Conservation (phyloP, 106 monocot genomes). For the Triglochin maritima region DNA sequence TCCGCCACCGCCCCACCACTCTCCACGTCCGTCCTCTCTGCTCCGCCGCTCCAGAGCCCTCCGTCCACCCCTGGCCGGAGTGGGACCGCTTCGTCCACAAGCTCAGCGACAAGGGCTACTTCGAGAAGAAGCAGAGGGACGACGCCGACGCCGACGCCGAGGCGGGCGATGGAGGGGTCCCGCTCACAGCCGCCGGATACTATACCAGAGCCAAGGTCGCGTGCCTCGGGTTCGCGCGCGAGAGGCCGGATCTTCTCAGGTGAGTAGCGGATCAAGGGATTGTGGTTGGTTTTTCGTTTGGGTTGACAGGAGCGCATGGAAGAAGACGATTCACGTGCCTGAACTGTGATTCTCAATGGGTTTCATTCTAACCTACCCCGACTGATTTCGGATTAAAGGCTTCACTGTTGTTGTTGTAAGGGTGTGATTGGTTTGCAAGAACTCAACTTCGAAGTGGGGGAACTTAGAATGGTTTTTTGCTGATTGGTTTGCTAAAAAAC, state of each 20-base stretch:
- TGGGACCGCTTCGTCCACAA: constrained; percentile 20
- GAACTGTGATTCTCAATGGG: too few relatives aligned
- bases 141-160: constrained; percentile 6
- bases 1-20: not conserved
- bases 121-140: constrained; percentile 38
- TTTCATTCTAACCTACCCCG: too few relatives aligned
- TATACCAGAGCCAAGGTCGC: constrained; percentile 41
- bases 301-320: too few relatives aligned
- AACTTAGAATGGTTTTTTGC: too few relatives aligned
- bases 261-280: not conserved
- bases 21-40: not conserved
- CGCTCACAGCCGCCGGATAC: constrained; percentile 6
- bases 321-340: too few relatives aligned
- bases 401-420: too few relatives aligned
- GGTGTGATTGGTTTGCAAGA: too few relatives aligned
- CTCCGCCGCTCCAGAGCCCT: constrained; percentile 2
- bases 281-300: too few relatives aligned
- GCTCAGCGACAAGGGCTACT: constrained; percentile 3
- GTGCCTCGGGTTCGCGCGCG: constrained; percentile 61
- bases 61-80: constrained; percentile 50
- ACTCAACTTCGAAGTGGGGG: too few relatives aligned
- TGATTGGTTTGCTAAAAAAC: too few relatives aligned
- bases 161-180: constrained; percentile 2
- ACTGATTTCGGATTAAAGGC: too few relatives aligned
- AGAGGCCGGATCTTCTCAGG: constrained; percentile 81